Conservation (phyloP, 352 stramenopile genomes). For the Plasmopara halstedii region DNA sequence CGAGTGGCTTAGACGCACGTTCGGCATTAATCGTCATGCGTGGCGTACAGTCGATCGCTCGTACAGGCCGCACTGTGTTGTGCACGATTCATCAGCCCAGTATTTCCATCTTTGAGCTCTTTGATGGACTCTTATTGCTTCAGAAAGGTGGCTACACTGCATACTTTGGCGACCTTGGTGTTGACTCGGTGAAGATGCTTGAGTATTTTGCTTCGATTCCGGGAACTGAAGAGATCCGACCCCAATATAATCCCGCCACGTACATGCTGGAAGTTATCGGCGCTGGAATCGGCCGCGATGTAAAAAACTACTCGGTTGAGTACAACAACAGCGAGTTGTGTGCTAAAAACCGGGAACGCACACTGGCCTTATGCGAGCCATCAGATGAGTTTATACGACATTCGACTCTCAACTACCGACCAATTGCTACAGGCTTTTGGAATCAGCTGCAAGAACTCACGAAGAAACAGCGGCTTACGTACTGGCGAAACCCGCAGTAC, state of each 20-base stretch:
- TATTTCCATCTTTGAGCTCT: slow-evolving; percentile 88
- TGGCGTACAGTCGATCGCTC: slow-evolving; percentile 73
- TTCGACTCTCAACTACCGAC: slow-evolving; percentile 35
- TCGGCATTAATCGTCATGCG: slow-evolving; percentile 85
- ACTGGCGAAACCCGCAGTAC: slow-evolving; percentile 48
- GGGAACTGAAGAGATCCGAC: slow-evolving; percentile 26
- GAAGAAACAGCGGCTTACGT: slow-evolving; percentile 35
- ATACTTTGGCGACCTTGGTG: slow-evolving; percentile 85
- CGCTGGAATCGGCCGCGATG: slow-evolving; percentile 9
- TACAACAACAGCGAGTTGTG: slow-evolving; percentile 10
- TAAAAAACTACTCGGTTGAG: slow-evolving; percentile 12
- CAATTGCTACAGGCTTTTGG: slow-evolving; percentile 33
- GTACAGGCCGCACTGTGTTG: slow-evolving; percentile 84
- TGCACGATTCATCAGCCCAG: slow-evolving; percentile 55
- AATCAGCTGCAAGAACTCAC: slow-evolving; percentile 29
- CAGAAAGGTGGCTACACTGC: slow-evolving; percentile 46
- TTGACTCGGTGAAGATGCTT: slow-evolving; percentile 77
- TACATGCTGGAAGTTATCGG: too few species aligned
- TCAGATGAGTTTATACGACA: slow-evolving; percentile 35
- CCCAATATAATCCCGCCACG: too few species aligned
- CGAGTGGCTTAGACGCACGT: slow-evolving; percentile 80
- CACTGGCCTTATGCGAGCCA: slow-evolving; percentile 27
- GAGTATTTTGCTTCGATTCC: slow-evolving; percentile 84
- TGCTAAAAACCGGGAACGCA: slow-evolving; percentile 7
- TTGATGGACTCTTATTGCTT: slow-evolving; percentile 86